These are phyloP conservation scores for Daldinia loculata DNA, from an alignment of 495 filamentous ascomycete species.

Conservation along the genomic window DNA sequence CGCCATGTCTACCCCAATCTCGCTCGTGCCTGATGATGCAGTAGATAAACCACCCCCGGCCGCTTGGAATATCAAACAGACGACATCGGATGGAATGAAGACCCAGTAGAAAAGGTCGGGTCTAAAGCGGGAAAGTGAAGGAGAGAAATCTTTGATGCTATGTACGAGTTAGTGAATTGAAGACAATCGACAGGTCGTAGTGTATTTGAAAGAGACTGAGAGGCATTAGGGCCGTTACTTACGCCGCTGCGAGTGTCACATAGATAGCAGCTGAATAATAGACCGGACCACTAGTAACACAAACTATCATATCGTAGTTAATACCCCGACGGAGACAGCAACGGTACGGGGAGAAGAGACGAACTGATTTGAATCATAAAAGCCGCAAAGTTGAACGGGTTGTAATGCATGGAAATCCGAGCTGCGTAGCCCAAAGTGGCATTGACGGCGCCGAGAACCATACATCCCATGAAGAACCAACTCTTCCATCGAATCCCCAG, in stretches of 20 bases:
- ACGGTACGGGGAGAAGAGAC: constrained; percentile 12
- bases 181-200: neutral
- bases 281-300: constrained; percentile 64
- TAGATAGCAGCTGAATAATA: constrained; percentile 69
- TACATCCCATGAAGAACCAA: constrained; percentile 52
- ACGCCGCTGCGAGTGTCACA: constrained; percentile 58
- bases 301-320: constrained; percentile 46
- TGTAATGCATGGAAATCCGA: constrained; percentile 55
- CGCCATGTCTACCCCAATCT: constrained; percentile 58
- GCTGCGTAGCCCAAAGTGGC: constrained; percentile 62
- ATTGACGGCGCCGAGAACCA: constrained; percentile 47
- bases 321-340: neutral
- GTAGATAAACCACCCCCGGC: constrained; percentile 45
- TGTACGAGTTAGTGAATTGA: neutral
- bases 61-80: constrained; percentile 61
- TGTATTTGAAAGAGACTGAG: neutral
- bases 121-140: constrained; percentile 59
- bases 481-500: constrained; percentile 53
- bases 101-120: constrained; percentile 62
- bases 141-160: constrained; percentile 19
- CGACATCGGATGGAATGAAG: constrained; percentile 63
- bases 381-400: constrained; percentile 57
- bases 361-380: constrained; percentile 62
- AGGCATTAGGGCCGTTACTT: constrained; percentile 9
- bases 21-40: constrained; percentile 28